Conservation (phyloP, 352 stramenopile species). For the Pythium graminicola region DNA sequence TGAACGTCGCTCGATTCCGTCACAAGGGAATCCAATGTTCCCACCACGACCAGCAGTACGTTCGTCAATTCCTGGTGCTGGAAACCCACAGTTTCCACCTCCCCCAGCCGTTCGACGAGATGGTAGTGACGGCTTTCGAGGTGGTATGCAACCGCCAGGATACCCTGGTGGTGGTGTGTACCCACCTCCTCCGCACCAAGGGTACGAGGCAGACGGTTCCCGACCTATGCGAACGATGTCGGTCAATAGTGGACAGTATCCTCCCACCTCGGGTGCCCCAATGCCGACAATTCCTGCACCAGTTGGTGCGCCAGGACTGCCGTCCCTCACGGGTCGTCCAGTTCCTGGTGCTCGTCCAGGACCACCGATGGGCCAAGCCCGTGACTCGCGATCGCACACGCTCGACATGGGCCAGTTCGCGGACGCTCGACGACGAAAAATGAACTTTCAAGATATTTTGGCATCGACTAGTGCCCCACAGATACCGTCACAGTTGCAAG, state of each 20-base stretch:
- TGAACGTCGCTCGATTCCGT: constrained; percentile 56
- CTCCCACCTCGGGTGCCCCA: constrained; percentile 14
- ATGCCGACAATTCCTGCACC: constrained; percentile 19
- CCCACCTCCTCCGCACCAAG: constrained; percentile 14
- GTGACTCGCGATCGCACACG: constrained; percentile 75
- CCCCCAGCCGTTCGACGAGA: constrained; percentile 40
- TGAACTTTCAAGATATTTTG: constrained; percentile 87
- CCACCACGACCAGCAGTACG: constrained; percentile 37
- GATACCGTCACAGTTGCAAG: constrained; percentile 5
- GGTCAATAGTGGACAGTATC: constrained; percentile 45
- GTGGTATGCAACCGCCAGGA: constrained; percentile 4
- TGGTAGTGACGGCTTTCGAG: constrained; percentile 29
- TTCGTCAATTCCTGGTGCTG: constrained; percentile 43
- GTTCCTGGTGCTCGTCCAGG: constrained; percentile 29
- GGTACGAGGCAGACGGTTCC: constrained; percentile 24
- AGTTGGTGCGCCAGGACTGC: constrained; percentile 31
- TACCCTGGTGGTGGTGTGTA: constrained; percentile 8
- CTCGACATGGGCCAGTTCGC: constrained; percentile 81
- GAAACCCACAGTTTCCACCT: constrained; percentile 54
- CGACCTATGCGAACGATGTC: constrained; percentile 55
- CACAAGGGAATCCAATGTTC: constrained; percentile 63
- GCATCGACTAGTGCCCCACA: constrained; percentile 34
- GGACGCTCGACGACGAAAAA: constrained; percentile 68
- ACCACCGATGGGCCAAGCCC: constrained; percentile 61
- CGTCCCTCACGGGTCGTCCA: constrained; percentile 51